Base-by-base conservation (phyloP, 352 stramenopile genomes). In the Phytophthora litchii region DNA sequence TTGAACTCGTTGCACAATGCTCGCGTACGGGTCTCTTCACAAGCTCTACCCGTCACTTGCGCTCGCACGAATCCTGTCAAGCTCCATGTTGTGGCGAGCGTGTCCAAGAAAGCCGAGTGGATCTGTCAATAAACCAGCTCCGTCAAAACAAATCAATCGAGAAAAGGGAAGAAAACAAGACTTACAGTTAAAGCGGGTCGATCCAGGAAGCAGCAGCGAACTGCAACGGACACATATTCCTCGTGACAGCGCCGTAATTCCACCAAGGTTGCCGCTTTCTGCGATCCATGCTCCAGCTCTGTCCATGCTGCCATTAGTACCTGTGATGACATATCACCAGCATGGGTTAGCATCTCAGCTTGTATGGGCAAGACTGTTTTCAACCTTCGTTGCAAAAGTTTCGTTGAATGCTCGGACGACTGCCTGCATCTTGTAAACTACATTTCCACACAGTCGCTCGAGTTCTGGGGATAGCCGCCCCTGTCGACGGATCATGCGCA, bases 331-430 rank as follows among this genome's bases (percentile, higher is more conserved):
- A 69, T 16, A 60, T 11, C 38, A 1, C 17, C 27, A 54, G 12
- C 27, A 16, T 20, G 13, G 14, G 29, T 36, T 37, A 56, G 16
- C 29, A 47, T 0, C 4, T 25, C 37, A 1, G 12, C 19, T 17
- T 49, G 17, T 7, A 41, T 19, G 17, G 8, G 37, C 32, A 41
- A 27, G 13, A 5, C 14, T 11, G 11, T 0, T 14, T 40, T 51
- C 9, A 57, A 85, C 75, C 57, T 74, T 72, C 12, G 68, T 74
- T 14, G 61, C 60, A 52, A 88, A 84, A 21, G 66, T 64, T 49
- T 80, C 75, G 36, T 78, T 83, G 42, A 84, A 82, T 29, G 70
- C 75, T 44, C 49, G 34, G 1, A 86, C 56, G 8, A 82, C 55
- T 17, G 54, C 23, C 48, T 86, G 73, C 42, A 72, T 84, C 54